Conservation (phyloP, 176 grass and related monocot genomes). For the Pontederia paniculata region DNA sequence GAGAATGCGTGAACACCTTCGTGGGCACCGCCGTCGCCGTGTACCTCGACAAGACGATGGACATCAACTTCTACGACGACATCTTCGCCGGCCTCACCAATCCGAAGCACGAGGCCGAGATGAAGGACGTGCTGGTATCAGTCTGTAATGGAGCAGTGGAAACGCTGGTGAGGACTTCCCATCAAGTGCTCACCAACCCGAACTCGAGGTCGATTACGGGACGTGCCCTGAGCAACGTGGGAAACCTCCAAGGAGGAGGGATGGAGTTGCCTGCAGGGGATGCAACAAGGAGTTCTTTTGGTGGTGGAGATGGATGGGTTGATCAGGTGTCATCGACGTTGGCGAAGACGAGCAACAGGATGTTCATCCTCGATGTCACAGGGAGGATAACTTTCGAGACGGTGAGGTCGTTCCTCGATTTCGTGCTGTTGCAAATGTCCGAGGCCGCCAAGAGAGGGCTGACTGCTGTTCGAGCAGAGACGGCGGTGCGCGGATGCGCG, state of each 20-base stretch:
- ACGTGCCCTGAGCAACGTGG: neutral
- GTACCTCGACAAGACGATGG: conserved; percentile 88
- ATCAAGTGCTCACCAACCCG: conserved; percentile 30
- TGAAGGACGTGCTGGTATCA: conserved; percentile 60
- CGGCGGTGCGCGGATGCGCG: conserved; percentile 28
- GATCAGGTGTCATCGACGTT: conserved; percentile 57
- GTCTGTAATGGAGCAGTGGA: conserved; percentile 76
- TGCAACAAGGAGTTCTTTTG: neutral
- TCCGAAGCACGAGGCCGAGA: conserved; percentile 52
- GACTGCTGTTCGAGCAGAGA: neutral
- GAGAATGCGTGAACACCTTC: conserved; percentile 43
- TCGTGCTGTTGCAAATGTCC: conserved; percentile 66
- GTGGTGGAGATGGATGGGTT: conserved; percentile 39
- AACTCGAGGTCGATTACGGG: neutral
- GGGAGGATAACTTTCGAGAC: conserved; percentile 93
- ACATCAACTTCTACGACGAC: conserved; percentile 90
- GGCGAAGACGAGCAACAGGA: conserved; percentile 62
- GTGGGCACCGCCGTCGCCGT: conserved; percentile 60
- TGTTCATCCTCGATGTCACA: conserved; percentile 76
- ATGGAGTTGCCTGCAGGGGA: conserved; percentile 6
- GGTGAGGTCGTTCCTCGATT: conserved; percentile 79
- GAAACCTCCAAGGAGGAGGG: conserved; percentile 3
- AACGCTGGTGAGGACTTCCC: conserved; percentile 81
- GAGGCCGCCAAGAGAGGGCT: conserved; percentile 35
- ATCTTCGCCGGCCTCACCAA: conserved; percentile 83